Base-by-base conservation (phyloP, 148 eudicot species). In the Spergularia marina region DNA sequence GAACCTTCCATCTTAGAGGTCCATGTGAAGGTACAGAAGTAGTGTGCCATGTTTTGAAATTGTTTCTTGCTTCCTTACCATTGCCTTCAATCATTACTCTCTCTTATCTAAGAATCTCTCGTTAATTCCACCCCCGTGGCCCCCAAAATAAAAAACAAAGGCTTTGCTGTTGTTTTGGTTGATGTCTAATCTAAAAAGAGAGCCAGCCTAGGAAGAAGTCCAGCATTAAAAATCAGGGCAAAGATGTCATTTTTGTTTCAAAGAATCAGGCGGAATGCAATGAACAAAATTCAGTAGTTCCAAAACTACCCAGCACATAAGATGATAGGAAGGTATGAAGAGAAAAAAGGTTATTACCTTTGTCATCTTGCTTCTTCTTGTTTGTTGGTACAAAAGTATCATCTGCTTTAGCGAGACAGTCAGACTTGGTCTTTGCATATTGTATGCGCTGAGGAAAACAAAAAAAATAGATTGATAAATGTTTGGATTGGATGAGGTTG, bases 381-480 rank as follows among this genome's bases (percentile, higher is more conserved):
- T 86, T 84, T 44, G 88, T 84, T 44, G 88, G 84, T 40, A 80
- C 85, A 81, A 23, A 91, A 69, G 90, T 84, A 14, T 91, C 96
- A 80, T 94, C 97, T 13, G 86, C 97, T 85, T 89, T 92, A 53
- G 96, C 96, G 73, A 94, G 78, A 73, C 97, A 92, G 77, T 92
- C 96, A 53, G 98, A 94, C 85, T 94, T 90, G 52, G 82, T n/a
- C 85, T 92, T 94, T 10, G 98, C 97, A 85, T 94, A 94, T 79
- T 94, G 97, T 74, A 94, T 89, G 76, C 97, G 84, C 98, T 94
- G 90, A 81, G 41, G 64, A 13, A 12, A 69, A 21, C 14, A 65
- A 69, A 47, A 66, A 15, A 80, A 17, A 47, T 30, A 30, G 36
- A 30, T 3, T 30, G 1, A 2, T 2, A 30, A 1, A 30, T 30